Percentiles rank a stretch among this genome's conserved stretches.
Conservation (phyloP, 2,329 filamentous ascomycete species). For the Helicocarpus griseus region DNA sequence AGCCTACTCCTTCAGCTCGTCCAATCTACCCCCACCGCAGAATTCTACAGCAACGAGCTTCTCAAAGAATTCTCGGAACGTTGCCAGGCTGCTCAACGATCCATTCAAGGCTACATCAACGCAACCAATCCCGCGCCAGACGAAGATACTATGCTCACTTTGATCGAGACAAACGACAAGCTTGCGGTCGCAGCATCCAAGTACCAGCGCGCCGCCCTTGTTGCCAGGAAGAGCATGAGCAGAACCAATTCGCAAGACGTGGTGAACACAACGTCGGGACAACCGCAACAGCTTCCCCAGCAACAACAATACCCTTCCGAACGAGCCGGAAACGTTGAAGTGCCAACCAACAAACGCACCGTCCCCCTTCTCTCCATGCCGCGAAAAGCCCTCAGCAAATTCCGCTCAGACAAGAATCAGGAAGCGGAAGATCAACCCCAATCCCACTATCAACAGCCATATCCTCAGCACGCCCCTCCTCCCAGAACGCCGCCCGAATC, state of each 20-base stretch:
- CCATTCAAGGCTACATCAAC: constrained; percentile 78
- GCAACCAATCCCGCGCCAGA: constrained; percentile 71
- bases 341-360: constrained; percentile 1
- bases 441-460: not conserved
- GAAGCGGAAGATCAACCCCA: not conserved
- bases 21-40: constrained; percentile 67
- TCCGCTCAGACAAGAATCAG: not conserved
- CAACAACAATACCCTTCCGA: not conserved
- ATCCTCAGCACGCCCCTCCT: not conserved
- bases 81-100: constrained; percentile 68
- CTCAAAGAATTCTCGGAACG: constrained; percentile 86
- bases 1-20: constrained; percentile 88
- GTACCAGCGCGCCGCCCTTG: constrained; percentile 68
- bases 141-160: constrained; percentile 82
- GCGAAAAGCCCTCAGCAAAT: constrained; percentile 7
- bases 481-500: not conserved
- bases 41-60: constrained; percentile 74
- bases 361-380: constrained; percentile 11
- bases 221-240: constrained; percentile 39
- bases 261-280: not conserved
- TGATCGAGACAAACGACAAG: constrained; percentile 93
- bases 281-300: not conserved
- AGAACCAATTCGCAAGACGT: not conserved
- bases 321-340: not conserved
- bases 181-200: constrained; percentile 71